A percentile compares a stretch with the other conserved stretches of the same genome.
These are phyloP conservation scores for Talaromyces stipitatus DNA, from an alignment of 495 filamentous ascomycete species.

Conservation along the genomic window DNA sequence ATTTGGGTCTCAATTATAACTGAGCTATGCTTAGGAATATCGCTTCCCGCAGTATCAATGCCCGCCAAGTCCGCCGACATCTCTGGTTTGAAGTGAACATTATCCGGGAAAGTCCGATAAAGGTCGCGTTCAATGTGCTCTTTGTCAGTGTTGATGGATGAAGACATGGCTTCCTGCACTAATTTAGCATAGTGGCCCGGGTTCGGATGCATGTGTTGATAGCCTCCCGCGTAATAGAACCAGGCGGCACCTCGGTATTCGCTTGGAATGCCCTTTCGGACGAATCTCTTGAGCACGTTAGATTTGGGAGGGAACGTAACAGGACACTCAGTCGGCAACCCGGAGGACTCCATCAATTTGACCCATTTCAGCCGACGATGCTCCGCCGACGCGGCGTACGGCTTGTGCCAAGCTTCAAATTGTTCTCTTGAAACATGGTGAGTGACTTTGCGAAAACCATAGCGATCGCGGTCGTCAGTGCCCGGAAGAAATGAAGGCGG, in stretches of 20 bases:
- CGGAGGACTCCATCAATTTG: slow-evolving; percentile 65
- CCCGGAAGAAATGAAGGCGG: slow-evolving; percentile 26
- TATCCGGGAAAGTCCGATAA: slow-evolving; percentile 93
- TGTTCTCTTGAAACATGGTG: slow-evolving; percentile 66
- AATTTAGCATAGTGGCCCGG: slow-evolving; percentile 66
- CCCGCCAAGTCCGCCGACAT: slow-evolving; percentile 15
- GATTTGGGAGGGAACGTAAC: slow-evolving; percentile 71
- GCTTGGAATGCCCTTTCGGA: slow-evolving; percentile 92
- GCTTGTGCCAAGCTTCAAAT: slow-evolving; percentile 74
- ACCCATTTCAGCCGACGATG: slow-evolving; percentile 76
- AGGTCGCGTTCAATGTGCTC: slow-evolving; percentile 94
- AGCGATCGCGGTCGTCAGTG: slow-evolving; percentile 58
- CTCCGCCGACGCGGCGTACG: slow-evolving; percentile 61
- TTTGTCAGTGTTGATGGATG: slow-evolving; percentile 59
- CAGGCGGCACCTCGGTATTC: slow-evolving; percentile 89
- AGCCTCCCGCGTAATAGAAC: slow-evolving; percentile 96
- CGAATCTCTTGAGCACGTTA: slow-evolving; percentile 75
- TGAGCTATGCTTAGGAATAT: slow-evolving; percentile 20
- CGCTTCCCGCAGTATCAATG: slow-evolving; percentile 16
- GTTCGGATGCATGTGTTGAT: slow-evolving; percentile 63
- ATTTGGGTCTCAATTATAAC: slow-evolving; percentile 62
- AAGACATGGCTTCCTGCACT: slow-evolving; percentile 53
- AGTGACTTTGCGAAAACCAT: slow-evolving; percentile 86
- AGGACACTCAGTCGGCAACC: slow-evolving; percentile 63
- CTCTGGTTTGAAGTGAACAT: slow-evolving; percentile 82